phyloP scores from a whole-genome alignment of 208 protist genomes.

The Crithidia bombi region DNA sequence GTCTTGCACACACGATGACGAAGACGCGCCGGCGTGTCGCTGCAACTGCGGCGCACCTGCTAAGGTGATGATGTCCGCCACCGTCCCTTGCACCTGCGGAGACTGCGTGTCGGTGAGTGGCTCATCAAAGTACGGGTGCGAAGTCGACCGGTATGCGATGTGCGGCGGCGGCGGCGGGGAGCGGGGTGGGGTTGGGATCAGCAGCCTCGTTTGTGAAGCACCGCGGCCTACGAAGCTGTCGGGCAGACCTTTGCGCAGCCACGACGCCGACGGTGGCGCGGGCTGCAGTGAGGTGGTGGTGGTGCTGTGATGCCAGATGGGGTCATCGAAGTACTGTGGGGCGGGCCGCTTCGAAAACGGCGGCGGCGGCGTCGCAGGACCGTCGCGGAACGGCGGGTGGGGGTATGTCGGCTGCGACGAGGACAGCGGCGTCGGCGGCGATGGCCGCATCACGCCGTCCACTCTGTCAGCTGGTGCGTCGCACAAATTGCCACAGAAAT shows the following conservation, averaged over 20 bases:
- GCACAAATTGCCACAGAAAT: constrained; percentile 1
- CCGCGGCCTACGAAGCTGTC: constrained; percentile 11
- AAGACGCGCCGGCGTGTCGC: constrained; percentile 2
- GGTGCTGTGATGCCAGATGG: constrained; percentile 12
- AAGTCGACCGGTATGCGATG: constrained; percentile 5
- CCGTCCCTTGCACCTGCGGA: not conserved
- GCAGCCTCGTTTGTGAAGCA: constrained; percentile 1
- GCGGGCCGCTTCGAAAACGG: not conserved
- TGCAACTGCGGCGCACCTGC: constrained; percentile 10
- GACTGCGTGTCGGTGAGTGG: not conserved
- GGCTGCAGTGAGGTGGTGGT: constrained; percentile 13
- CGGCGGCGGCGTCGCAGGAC: too few relatives aligned
- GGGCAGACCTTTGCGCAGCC: constrained; percentile 4
- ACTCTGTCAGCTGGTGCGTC: not conserved
- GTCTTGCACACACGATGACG: not conserved
- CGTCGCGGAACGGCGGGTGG: constrained; percentile 3
- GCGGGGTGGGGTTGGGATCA: constrained; percentile 10
- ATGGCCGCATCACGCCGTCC: not conserved
- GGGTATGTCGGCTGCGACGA: not conserved
- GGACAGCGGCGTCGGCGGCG: not conserved
- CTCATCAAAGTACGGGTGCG: constrained; percentile 22
- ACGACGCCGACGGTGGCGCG: not conserved
- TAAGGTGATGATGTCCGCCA: constrained; percentile 11
- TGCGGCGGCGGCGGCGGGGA: constrained; percentile 18
- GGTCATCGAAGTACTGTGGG: constrained; percentile 20